Evolutionary conservation across 2,329 filamentous ascomycete species (phyloP).

Genomic region (Scytalidium lignicola): DNA sequence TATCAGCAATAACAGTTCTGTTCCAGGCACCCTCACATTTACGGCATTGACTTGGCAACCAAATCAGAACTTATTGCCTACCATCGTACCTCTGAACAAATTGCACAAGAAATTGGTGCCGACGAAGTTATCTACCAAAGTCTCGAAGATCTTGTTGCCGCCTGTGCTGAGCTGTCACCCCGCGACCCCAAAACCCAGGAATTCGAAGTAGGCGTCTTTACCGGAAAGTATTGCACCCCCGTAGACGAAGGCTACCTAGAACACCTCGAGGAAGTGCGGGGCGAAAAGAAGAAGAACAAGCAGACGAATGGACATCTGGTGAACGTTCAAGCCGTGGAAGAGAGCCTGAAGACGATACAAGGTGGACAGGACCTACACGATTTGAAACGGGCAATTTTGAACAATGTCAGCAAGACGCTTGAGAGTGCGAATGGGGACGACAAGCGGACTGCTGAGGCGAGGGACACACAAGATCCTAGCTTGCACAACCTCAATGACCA

Average conservation of each 20-base stretch:
- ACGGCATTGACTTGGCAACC: slow-evolving; percentile 69
- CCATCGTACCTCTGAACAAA: slow-evolving; percentile 50
- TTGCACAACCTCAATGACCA: too few species aligned
- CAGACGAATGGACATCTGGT: too few species aligned
- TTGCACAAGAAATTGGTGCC: slow-evolving; percentile 60
- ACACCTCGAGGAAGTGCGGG: slow-evolving; percentile 67
- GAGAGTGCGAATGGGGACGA: too few species aligned
- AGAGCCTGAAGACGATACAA: too few species aligned
- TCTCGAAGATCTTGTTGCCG: slow-evolving; percentile 68
- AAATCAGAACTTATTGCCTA: slow-evolving; percentile 63
- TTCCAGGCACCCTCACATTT: slow-evolving; percentile 77
- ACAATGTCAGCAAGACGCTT: too few species aligned
- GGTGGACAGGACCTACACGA: too few species aligned
- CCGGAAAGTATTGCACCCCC: slow-evolving; percentile 77
- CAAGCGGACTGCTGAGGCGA: too few species aligned
- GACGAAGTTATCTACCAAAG: slow-evolving; percentile 69
- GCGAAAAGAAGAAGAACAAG: slow-evolving; percentile 48
- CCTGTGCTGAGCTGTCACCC: slow-evolving; percentile 66
- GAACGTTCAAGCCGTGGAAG: too few species aligned
- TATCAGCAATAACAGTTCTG: too few species aligned
- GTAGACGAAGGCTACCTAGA: slow-evolving; percentile 79
- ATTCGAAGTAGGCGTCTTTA: slow-evolving; percentile 92
- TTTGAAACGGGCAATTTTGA: too few species aligned
- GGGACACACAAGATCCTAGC: too few species aligned
- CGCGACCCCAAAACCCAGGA: slow-evolving; percentile 47